A percentile compares a stretch with the other conserved stretches of the same genome.
Conservation (phyloP, 306 rosid species). For the Cicer yamashitae region DNA sequence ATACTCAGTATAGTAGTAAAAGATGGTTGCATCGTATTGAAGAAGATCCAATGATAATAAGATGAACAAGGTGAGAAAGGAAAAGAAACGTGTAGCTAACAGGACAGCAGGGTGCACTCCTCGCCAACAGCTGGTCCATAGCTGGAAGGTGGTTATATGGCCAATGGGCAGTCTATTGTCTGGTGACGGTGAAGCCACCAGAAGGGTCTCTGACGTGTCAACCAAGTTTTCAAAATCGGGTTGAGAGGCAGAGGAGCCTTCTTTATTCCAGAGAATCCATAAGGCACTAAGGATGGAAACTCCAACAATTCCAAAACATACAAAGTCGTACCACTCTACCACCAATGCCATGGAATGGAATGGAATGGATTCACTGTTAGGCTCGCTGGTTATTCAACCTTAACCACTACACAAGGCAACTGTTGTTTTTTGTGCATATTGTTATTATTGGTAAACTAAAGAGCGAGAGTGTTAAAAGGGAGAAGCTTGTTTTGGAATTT, state of each 20-base stretch:
- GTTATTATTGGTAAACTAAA: neutral
- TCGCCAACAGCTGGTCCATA: slow-evolving; percentile 77
- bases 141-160: slow-evolving; percentile 52
- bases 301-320: slow-evolving; percentile 66
- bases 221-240: slow-evolving; percentile 44
- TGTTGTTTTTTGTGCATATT: neutral
- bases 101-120: slow-evolving; percentile 70
- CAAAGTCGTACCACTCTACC: slow-evolving; percentile 76
- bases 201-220: slow-evolving; percentile 50
- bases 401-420: neutral
- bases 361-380: neutral
- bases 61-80: slow-evolving; percentile 51
- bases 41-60: slow-evolving; percentile 57
- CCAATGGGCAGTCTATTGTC: slow-evolving; percentile 46
- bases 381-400: too few species aligned
- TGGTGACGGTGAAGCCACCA: slow-evolving; percentile 44
- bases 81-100: slow-evolving; percentile 55
- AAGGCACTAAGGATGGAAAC: slow-evolving; percentile 50
- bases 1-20: slow-evolving; percentile 79
- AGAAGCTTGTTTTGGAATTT: neutral
- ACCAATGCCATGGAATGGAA: slow-evolving; percentile 52
- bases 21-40: slow-evolving; percentile 53
- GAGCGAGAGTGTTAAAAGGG: neutral
- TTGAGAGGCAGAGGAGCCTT: slow-evolving; percentile 46
- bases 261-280: slow-evolving; percentile 61